Evolutionary conservation across 805 yeast species (phyloP).

Genomic region (Monosporozyma servazzii): DNA sequence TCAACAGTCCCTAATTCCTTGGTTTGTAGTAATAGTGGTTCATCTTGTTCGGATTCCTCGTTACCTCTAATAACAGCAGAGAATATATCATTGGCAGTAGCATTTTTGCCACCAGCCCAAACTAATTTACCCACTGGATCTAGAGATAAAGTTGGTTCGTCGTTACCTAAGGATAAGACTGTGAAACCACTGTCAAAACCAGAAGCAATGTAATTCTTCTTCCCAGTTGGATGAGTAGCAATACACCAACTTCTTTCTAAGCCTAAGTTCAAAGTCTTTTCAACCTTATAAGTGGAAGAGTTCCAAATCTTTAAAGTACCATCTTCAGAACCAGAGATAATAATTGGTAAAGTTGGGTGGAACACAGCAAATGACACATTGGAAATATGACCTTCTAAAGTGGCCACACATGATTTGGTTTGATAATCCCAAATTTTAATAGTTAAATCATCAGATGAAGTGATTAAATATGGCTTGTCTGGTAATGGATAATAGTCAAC

Average conservation of each 20-base stretch:
- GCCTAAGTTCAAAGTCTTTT: slow-evolving; percentile 82
- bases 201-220: slow-evolving; percentile 71
- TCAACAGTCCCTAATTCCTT: slow-evolving; percentile 94
- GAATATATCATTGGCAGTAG: slow-evolving; percentile 58
- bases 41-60: slow-evolving; percentile 72
- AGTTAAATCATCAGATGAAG: slow-evolving; percentile 84
- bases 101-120: slow-evolving; percentile 68
- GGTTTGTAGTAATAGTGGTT: slow-evolving; percentile 60
- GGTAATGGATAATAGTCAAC: slow-evolving; percentile 96
- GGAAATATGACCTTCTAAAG: slow-evolving; percentile 85
- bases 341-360: slow-evolving; percentile 95
- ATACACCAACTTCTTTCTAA: slow-evolving; percentile 97
- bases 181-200: slow-evolving; percentile 94
- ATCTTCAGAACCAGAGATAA: slow-evolving; percentile 95
- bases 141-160: slow-evolving; percentile 88
- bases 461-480: slow-evolving; percentile 91
- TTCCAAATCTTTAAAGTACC: slow-evolving; percentile 93
- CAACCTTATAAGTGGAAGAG: slow-evolving; percentile 85
- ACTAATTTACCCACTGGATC: slow-evolving; percentile 87
- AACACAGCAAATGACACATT: slow-evolving; percentile 95
- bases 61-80: slow-evolving; percentile 68
- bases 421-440: slow-evolving; percentile 94
- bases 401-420: slow-evolving; percentile 90
- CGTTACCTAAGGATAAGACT: slow-evolving; percentile 84
- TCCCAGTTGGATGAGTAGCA: slow-evolving; percentile 52